These are phyloP conservation scores for Urtica urens DNA, from an alignment of 306 rosid species.

Conservation along the genomic window DNA sequence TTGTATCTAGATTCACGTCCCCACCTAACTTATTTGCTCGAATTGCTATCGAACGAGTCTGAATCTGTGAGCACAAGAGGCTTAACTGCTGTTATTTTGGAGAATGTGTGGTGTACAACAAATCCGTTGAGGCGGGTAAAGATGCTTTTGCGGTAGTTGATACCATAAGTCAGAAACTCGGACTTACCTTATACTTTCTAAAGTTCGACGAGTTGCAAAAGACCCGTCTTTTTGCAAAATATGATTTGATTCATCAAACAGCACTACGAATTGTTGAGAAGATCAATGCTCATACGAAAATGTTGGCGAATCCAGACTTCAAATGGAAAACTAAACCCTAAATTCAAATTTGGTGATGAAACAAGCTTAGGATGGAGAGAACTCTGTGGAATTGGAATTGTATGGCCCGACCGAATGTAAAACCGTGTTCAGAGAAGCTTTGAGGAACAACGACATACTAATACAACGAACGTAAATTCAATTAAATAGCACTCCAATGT, in stretches of 20 bases:
- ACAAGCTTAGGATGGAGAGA: constrained; percentile 37
- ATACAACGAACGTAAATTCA: not conserved
- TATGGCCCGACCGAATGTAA: constrained; percentile 42
- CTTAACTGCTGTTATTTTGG: constrained; percentile 71
- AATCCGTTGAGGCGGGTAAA: constrained; percentile 48
- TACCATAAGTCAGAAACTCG: constrained; percentile 68
- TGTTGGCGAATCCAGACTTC: constrained; percentile 75
- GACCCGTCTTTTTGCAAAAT: constrained; percentile 47
- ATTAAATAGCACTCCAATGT: not conserved
- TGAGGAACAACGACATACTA: constrained; percentile 59
- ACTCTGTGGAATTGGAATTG: constrained; percentile 44
- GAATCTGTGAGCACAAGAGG: constrained; percentile 67
- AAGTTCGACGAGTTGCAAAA: constrained; percentile 84
- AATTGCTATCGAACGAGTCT: constrained; percentile 61
- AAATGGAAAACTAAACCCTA: constrained; percentile 62
- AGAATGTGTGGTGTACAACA: constrained; percentile 84
- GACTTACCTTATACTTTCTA: constrained; percentile 68
- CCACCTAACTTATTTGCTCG: constrained; percentile 80
- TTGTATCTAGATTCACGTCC: constrained; percentile 90
- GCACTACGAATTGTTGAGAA: too few species aligned
- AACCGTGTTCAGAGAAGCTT: constrained; percentile 58
- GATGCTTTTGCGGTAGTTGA: constrained; percentile 79
- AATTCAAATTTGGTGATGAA: constrained; percentile 78
- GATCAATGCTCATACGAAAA: too few species aligned
- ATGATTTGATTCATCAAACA: too few species aligned